Evolutionary conservation across 2,329 filamentous ascomycete species (phyloP).

Genomic region (Fusarium mexicanum): DNA sequence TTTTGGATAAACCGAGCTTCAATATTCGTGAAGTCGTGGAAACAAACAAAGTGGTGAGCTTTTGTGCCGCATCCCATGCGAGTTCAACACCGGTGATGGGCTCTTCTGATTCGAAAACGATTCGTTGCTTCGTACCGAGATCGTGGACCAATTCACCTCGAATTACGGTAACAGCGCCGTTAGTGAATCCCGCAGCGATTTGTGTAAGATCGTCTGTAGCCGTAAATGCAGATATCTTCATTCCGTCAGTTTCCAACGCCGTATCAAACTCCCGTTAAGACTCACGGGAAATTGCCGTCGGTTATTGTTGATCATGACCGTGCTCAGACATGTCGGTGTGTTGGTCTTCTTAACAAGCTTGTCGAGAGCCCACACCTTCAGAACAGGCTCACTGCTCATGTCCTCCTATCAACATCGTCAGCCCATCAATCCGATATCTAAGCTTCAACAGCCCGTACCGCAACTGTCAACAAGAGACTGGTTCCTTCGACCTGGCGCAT

Average conservation of each 20-base stretch:
- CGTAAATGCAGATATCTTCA: conserved; percentile 84
- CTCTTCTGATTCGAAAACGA: conserved; percentile 96
- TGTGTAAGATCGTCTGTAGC: conserved; percentile 90
- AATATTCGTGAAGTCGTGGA: conserved; percentile 89
- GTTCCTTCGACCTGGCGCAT: conserved; percentile 93
- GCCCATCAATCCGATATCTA: not conserved
- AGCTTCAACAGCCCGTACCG: conserved; percentile 52
- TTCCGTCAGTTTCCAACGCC: not conserved
- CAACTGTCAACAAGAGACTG: conserved; percentile 83
- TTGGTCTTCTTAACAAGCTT: conserved; percentile 95
- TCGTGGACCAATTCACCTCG: conserved; percentile 95
- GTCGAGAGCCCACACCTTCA: conserved; percentile 98
- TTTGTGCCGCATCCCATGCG: conserved; percentile 58
- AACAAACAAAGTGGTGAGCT: conserved; percentile 83
- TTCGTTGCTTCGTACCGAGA: conserved; percentile 90
- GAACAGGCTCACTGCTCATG: conserved; percentile 82
- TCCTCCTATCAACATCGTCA: conserved; percentile 70
- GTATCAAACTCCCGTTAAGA: not conserved
- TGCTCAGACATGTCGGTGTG: conserved; percentile 86
- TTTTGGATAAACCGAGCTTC: conserved; percentile 85
- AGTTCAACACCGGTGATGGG: conserved; percentile 93
- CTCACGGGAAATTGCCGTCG: conserved; percentile 90
- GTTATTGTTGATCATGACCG: conserved; percentile 86
- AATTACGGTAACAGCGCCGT: conserved; percentile 92
- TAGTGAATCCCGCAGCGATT: conserved; percentile 93